phyloP scores from a whole-genome alignment of 176 grass and related monocot genomes.

The Oryza glaberrima region DNA sequence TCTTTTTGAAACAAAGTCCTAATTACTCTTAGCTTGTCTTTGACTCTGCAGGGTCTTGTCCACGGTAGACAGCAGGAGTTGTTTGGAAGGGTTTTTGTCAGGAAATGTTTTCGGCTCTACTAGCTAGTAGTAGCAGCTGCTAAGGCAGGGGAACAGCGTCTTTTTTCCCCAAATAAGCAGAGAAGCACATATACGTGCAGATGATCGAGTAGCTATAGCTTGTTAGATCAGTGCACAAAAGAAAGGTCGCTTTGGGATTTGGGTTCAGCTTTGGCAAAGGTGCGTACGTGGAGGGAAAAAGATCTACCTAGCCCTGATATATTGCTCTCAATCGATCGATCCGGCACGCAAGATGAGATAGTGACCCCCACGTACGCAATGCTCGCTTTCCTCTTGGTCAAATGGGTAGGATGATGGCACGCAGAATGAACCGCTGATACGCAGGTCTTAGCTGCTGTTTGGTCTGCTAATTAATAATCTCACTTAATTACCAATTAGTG shows the following conservation, averaged over 20 bases:
- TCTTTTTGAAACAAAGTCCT: not conserved
- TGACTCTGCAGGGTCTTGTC: conserved; percentile 13
- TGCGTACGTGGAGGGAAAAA: conserved; percentile 16
- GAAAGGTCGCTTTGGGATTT: conserved; percentile 49
- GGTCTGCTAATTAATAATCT: conserved; percentile 7
- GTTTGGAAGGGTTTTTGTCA: conserved; percentile 37
- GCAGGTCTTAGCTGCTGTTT: not conserved
- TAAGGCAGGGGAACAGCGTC: not conserved
- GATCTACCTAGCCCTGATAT: not conserved
- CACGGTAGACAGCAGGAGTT: conserved; percentile 40
- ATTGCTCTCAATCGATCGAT: not conserved
- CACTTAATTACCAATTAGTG: not conserved
- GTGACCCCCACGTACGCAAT: conserved; percentile 27
- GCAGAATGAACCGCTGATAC: not conserved
- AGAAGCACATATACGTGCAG: not conserved
- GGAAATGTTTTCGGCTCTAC: conserved; percentile 18
- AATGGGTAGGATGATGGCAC: conserved; percentile 33
- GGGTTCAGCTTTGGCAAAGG: conserved; percentile 45
- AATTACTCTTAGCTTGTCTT: not conserved
- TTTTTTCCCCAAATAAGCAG: not conserved
- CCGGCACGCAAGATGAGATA: conserved; percentile 26
- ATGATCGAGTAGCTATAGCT: conserved; percentile 1
- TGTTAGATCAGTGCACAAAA: conserved; percentile 34
- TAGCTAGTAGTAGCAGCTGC: not conserved
- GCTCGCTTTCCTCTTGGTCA: conserved; percentile 11